phyloP scores from a whole-genome alignment of 2,329 filamentous ascomycete genomes.

The Trichoderma oligosporum region DNA sequence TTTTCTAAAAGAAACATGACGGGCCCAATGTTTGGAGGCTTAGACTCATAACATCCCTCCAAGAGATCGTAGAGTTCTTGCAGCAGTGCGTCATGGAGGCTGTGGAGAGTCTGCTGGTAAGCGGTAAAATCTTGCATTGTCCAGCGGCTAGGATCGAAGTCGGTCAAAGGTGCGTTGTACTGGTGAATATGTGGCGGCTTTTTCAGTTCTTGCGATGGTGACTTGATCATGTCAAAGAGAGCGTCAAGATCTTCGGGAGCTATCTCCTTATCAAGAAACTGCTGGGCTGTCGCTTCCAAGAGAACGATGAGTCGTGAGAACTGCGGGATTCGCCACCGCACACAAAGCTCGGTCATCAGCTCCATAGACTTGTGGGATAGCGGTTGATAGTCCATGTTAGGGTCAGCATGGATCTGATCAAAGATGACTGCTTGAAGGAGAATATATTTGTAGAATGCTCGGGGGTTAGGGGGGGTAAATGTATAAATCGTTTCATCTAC shows the following conservation, averaged over 20 bases:
- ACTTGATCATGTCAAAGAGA: slow-evolving; percentile 78
- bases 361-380: slow-evolving; percentile 78
- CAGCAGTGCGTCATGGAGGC: slow-evolving; percentile 75
- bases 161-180: slow-evolving; percentile 48
- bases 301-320: slow-evolving; percentile 76
- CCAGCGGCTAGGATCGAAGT: slow-evolving; percentile 61
- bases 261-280: slow-evolving; percentile 80
- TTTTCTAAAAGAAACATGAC: slow-evolving; percentile 77
- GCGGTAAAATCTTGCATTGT: slow-evolving; percentile 63
- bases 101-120: slow-evolving; percentile 71
- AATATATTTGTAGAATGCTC: slow-evolving; percentile 78
- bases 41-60: slow-evolving; percentile 84
- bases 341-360: slow-evolving; percentile 76
- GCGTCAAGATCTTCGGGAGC: slow-evolving; percentile 76
- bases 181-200: slow-evolving; percentile 55
- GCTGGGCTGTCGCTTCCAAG: slow-evolving; percentile 78
- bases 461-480: slow-evolving; percentile 82
- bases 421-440: slow-evolving; percentile 70
- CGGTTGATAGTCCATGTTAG: slow-evolving; percentile 46
- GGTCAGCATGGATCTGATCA: slow-evolving; percentile 56
- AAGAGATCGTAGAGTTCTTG: slow-evolving; percentile 85
- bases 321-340: slow-evolving; percentile 85
- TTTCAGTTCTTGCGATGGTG: slow-evolving; percentile 62
- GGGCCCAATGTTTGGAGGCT: slow-evolving; percentile 74
- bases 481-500: slow-evolving; percentile 70